Evolutionary conservation across 352 stramenopile genomes (phyloP), one percentile per base, ranked within the genome.

Genomic region (Thraustochytrium striatum): DNA sequence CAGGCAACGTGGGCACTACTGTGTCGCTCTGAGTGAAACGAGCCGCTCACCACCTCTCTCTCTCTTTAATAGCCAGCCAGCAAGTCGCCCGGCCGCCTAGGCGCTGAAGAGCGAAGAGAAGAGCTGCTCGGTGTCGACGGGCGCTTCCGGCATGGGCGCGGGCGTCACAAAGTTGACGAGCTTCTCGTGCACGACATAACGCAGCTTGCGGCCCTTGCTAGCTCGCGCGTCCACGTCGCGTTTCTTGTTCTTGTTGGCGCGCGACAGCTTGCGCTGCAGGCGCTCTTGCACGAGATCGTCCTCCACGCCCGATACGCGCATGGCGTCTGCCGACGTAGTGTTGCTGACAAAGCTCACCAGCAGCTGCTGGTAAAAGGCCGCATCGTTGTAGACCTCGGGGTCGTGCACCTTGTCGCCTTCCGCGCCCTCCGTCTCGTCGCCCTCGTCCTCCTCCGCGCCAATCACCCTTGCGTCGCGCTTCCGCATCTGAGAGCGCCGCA

Each of bases 131-230:
- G 65, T 75, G 65, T 75, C 65, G 25, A 75, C 65, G 21, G 32
- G 43, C 11, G 65, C 30, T 9, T 75, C 41, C n/a, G 43, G 33
- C 7, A 75, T 38, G 3, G 65, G 65, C 8, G 33, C 25, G 7
- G 70, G 70, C 13, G 70, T 57, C 69, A 33, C 28, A 73, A 80
- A 80, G 70, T 69, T 80, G 30, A 80, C 70, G 7, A 80, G 58
- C 28, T 80, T 80, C 41, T 80, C 70, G 58, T 80, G 70, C 9
- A 70, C 58, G 32, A 47, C 57, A 47, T 43, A 80, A 7, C 58
- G 55, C 28, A 80, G 28, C 32, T 80, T 80, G 38, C 70, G 55
- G n/a, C 70, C 70, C 47, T 80, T 80, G 55, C 55, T 72, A 21
- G 70, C 70, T 8, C n/a, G n/a, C n/a, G n/a, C 79, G 58, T 80